A percentile compares a stretch with the other conserved stretches of the same genome.
phyloP scores from a whole-genome alignment of 2,329 filamentous ascomycete species.

The Ceratocystiopsis brevicomis region DNA sequence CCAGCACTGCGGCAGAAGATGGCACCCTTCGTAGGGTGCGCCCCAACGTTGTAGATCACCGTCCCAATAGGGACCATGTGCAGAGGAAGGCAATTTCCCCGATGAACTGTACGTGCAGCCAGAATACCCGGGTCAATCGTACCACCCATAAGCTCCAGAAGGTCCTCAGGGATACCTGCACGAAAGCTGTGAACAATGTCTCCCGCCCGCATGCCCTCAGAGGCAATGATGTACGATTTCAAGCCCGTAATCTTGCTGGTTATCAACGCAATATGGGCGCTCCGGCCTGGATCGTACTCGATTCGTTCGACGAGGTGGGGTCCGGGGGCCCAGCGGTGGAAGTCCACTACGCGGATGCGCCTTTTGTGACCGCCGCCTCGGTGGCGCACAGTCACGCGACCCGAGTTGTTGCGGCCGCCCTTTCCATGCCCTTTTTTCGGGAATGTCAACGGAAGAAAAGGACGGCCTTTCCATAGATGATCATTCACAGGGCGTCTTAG shows the following conservation, averaged over 20 bases:
- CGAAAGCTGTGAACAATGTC: constrained; percentile 87
- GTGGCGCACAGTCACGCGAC: constrained; percentile 74
- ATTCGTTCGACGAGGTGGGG: constrained; percentile 82
- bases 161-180: constrained; percentile 66
- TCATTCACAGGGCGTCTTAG: constrained; percentile 85
- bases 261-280: constrained; percentile 78
- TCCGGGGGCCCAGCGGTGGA: constrained; percentile 57
- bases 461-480: constrained; percentile 87
- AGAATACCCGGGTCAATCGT: constrained; percentile 86
- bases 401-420: constrained; percentile 79
- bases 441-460: constrained; percentile 65
- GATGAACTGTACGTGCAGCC: constrained; percentile 80
- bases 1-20: constrained; percentile 92
- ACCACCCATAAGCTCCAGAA: constrained; percentile 85
- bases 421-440: constrained; percentile 85
- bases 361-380: constrained; percentile 82
- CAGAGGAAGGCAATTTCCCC: constrained; percentile 85
- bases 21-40: constrained; percentile 50
- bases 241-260: constrained; percentile 53
- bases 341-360: constrained; percentile 83
- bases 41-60: constrained; percentile 76
- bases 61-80: constrained; percentile 95
- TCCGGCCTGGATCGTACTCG: constrained; percentile 87
- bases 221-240: constrained; percentile 85
- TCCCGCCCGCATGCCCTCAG: constrained; percentile 81